Evolutionary conservation across 352 stramenopile genomes (phyloP), one percentile per base, ranked within the genome.

Genomic region (Globisporangium takayamanum): DNA sequence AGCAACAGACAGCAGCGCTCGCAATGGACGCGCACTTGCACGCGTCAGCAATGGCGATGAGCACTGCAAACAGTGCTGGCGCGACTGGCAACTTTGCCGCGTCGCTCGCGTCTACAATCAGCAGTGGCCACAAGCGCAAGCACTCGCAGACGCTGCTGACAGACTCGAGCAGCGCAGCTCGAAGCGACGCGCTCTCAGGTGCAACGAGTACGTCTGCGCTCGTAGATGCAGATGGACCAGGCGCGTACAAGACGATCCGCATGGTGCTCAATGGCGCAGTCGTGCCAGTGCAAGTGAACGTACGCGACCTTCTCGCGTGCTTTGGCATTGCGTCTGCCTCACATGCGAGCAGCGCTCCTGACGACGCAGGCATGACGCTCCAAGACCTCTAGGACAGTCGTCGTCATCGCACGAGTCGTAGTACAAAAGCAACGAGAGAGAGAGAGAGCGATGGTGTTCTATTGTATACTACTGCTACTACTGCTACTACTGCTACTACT

Each of bases 201-300:
- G 14, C 41, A 10, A 2, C 41, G 6, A 47, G 11, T n/a, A 22
- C 22, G 3, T 6, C 36, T 25, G 28, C 28, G 14, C 15, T 50
- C 11, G 12, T 46, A 22, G 58, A 51, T 12, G 16, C 46, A 36
- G 37, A 53, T 16, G 53, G 77, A 16, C 56, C 62, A 28, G 47
- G 57, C 6, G 69, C 62, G n/a, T 92, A 90, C 60, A 78, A 76
- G 60, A 76, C 64, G 22, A 72, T 92, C 47, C 73, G 80, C 30
- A 90, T 92, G 78, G 52, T 90, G 3, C 50, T 92, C 25, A 92
- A 92, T 50, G 80, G 80, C 25, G 62, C 63, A 15, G 72, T 90
- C 25, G 80, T 92, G 22, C 60, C 83, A 0, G 74, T 92, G 25
- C 72, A 87, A 60, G 69, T 92, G 37, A 89, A 90, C 52, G 74